phyloP scores from a whole-genome alignment of 257 asterid genomes.

The Eustoma russellianum region DNA sequence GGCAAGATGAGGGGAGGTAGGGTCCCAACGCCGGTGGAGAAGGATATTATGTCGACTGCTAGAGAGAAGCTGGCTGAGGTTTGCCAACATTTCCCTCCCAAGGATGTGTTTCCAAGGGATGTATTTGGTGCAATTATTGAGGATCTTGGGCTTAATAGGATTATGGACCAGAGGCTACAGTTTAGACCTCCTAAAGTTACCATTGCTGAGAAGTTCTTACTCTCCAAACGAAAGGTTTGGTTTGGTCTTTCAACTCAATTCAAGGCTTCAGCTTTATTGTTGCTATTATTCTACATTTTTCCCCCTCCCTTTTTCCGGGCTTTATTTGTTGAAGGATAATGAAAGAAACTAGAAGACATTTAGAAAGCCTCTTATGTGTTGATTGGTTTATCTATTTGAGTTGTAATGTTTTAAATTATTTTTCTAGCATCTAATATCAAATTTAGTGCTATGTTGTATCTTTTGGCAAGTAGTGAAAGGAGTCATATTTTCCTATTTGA shows the following conservation, averaged over 20 bases:
- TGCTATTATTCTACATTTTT: not conserved
- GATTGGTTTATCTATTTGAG: not conserved
- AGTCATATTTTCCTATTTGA: not conserved
- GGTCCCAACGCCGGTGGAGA: conserved; percentile 63
- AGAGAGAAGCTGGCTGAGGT: conserved; percentile 53
- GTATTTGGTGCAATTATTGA: conserved; percentile 71
- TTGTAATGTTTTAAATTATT: not conserved
- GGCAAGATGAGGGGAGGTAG: conserved; percentile 92
- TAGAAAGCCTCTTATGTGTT: not conserved
- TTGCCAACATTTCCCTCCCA: conserved; percentile 76
- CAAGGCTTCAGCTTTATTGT: conserved; percentile 6
- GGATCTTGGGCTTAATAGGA: conserved; percentile 78
- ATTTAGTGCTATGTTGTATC: not conserved
- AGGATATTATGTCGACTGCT: conserved; percentile 68
- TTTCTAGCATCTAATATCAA: not conserved
- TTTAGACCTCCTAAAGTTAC: conserved; percentile 68
- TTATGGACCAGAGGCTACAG: conserved; percentile 65
- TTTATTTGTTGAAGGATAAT: not conserved
- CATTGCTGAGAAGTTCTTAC: conserved; percentile 63
- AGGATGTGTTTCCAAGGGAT: conserved; percentile 84
- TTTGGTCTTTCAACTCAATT: conserved; percentile 2
- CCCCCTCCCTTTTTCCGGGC: too few relatives aligned
- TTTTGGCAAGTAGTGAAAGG: not conserved
- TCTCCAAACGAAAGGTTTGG: conserved; percentile 69
- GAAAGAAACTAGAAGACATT: not conserved